These are phyloP conservation scores for Sedum album DNA, from an alignment of 164 flowering plant genomes.

Conservation along the genomic window DNA sequence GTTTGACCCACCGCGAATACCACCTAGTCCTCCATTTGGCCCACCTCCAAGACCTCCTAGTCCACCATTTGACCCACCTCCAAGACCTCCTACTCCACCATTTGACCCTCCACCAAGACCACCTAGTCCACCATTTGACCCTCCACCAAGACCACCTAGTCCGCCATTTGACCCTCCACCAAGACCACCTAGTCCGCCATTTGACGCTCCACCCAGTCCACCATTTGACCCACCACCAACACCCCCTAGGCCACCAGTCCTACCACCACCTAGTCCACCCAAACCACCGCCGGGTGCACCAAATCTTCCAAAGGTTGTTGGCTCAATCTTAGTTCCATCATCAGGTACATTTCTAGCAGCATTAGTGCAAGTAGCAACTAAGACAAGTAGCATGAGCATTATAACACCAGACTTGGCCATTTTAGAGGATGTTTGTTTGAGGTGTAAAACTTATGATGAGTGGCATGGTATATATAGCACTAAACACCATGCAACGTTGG, in stretches of 20 bases:
- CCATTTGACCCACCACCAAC: background rate
- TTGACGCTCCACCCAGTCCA: background rate
- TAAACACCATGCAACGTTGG: background rate
- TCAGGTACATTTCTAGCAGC: background rate
- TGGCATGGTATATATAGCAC: background rate
- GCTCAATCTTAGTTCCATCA: background rate
- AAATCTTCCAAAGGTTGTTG: background rate
- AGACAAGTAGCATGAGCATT: background rate
- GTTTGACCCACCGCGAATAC: background rate
- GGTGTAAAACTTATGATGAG: background rate
- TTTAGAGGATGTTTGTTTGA: background rate
- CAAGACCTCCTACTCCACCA: conserved; percentile 1
- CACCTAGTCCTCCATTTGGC: background rate
- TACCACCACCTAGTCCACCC: background rate
- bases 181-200: conserved; percentile 1
- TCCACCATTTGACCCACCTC: background rate
- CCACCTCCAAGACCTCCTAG: background rate
- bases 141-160: background rate
- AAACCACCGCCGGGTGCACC: background rate
- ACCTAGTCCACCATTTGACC: background rate
- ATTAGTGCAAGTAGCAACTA: background rate
- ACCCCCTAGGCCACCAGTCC: no score
- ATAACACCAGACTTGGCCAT: background rate
- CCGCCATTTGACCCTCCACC: background rate
- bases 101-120: background rate